Evolutionary conservation across 2,329 filamentous ascomycete genomes (phyloP).

Genomic region (Colletotrichum limetticola): DNA sequence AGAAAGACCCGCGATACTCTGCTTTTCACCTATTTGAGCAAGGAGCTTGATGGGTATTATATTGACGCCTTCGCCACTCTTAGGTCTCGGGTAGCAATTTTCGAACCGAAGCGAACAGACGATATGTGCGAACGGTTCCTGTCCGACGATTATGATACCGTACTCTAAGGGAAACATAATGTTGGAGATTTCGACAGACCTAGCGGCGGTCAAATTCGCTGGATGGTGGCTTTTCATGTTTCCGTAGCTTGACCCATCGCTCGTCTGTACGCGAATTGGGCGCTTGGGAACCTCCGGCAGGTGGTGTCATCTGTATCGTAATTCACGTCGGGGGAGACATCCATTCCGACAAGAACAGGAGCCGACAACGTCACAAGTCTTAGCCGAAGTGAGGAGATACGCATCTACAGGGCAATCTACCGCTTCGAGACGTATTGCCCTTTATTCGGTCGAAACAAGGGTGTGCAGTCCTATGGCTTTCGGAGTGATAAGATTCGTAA

Average conservation of each 20-base stretch:
- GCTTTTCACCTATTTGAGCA: constrained; percentile 33
- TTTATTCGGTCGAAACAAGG: constrained; percentile 19
- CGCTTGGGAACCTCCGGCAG: background rate
- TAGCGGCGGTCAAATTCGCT: background rate
- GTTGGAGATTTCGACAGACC: too few relatives aligned
- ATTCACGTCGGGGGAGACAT: too few relatives aligned
- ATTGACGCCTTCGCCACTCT: constrained; percentile 37
- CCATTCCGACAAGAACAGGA: background rate
- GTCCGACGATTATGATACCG: constrained; percentile 3
- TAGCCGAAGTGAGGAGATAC: constrained; percentile 33
- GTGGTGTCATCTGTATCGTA: background rate
- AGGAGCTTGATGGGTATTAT: constrained; percentile 35
- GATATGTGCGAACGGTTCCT: constrained; percentile 21
- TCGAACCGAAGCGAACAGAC: constrained; percentile 27
- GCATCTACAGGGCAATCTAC: constrained; percentile 38
- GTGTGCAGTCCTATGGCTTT: constrained; percentile 9
- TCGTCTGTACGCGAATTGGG: background rate
- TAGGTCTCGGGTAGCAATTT: constrained; percentile 30
- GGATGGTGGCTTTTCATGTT: background rate
- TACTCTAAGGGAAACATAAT: background rate
- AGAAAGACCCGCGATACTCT: constrained; percentile 33
- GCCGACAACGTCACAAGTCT: background rate
- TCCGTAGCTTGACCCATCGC: background rate
- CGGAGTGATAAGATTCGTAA: constrained; percentile 17
- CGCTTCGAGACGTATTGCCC: constrained; percentile 36